Percentiles rank a stretch among this genome's conserved stretches.
phyloP scores from a whole-genome alignment of 73 alveolate species.

The Symbiodinium pilosum region DNA sequence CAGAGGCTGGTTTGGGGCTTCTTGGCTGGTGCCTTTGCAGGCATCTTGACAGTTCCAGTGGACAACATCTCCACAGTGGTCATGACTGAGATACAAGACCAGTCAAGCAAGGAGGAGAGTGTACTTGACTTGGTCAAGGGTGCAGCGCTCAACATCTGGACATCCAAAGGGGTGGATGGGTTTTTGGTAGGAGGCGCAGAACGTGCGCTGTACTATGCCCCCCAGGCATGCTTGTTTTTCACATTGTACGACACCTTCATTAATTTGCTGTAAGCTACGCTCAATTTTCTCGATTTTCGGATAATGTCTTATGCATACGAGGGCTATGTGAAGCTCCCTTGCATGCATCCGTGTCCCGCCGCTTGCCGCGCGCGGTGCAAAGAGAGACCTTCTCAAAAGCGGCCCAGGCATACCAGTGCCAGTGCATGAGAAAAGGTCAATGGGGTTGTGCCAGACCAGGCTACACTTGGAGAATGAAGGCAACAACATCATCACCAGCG shows the following conservation, averaged over 20 bases:
- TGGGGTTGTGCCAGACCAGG: background rate
- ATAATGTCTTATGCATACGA: background rate
- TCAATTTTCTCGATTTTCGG: background rate
- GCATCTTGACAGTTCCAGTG: conserved; percentile 79
- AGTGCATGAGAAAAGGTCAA: background rate
- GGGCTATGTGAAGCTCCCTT: conserved; percentile 4
- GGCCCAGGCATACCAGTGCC: background rate
- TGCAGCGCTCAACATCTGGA: conserved; percentile 49
- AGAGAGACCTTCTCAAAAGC: background rate
- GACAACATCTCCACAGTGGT: conserved; percentile 92
- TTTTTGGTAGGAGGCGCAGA: conserved; percentile 61
- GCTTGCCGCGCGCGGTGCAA: too few species aligned
- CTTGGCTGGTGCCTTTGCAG: conserved; percentile 76
- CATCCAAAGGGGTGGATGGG: conserved; percentile 53
- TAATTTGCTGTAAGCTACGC: background rate
- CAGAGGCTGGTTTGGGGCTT: conserved; percentile 92
- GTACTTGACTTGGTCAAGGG: conserved; percentile 68
- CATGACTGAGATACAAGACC: conserved; percentile 38
- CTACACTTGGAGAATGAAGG: too few species aligned
- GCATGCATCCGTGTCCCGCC: background rate
- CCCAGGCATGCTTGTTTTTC: conserved; percentile 71
- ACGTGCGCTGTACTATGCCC: conserved; percentile 80
- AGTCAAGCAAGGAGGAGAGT: conserved; percentile 19
- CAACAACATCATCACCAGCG: too few species aligned
- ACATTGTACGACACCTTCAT: conserved; percentile 55